Percentiles rank a stretch among this genome's conserved stretches.
phyloP scores from a whole-genome alignment of 352 stramenopile genomes.

The Pythium phragmitis region DNA sequence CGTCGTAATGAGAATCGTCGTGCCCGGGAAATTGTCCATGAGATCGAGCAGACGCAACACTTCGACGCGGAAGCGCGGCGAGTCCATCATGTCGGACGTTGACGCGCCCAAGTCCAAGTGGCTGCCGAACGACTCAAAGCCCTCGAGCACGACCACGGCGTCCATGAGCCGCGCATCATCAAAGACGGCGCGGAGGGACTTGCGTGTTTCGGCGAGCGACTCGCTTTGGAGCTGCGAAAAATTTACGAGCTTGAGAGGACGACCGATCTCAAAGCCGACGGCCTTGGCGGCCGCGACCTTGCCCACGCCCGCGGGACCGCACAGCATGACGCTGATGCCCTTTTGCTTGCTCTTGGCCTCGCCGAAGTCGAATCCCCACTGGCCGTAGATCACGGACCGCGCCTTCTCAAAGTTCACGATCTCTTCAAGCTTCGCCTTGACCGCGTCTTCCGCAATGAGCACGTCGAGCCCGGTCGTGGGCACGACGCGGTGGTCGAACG shows the following conservation, averaged over 20 bases:
- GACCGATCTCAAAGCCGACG: slow-evolving; percentile 83
- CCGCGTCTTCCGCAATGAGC: slow-evolving; percentile 64
- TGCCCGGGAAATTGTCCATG: slow-evolving; percentile 80
- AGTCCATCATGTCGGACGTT: slow-evolving; percentile 55
- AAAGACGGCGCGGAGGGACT: slow-evolving; percentile 77
- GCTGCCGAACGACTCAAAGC: slow-evolving; percentile 86
- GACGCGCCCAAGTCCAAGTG: slow-evolving; percentile 54
- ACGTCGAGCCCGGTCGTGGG: slow-evolving; percentile 68
- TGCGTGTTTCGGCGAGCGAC: slow-evolving; percentile 71
- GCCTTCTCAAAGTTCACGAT: slow-evolving; percentile 86
- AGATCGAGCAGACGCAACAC: slow-evolving; percentile 73
- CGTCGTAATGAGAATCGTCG: slow-evolving; percentile 73
- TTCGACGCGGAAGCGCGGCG: slow-evolving; percentile 72
- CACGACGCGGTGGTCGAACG: slow-evolving; percentile 84
- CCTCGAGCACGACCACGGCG: slow-evolving; percentile 80
- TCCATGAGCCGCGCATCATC: slow-evolving; percentile 87
- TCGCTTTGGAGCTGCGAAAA: slow-evolving; percentile 76
- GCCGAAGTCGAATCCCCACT: slow-evolving; percentile 85
- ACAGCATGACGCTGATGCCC: slow-evolving; percentile 72
- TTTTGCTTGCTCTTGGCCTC: slow-evolving; percentile 85
- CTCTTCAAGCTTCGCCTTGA: slow-evolving; percentile 66
- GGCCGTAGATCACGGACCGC: slow-evolving; percentile 81
- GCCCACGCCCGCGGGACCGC: slow-evolving; percentile 65
- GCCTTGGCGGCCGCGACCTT: slow-evolving; percentile 77
- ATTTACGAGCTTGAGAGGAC: slow-evolving; percentile 80